Evolutionary conservation across 1,284 basidiomycete species (phyloP), one percentile per base, ranked within the genome.

Genomic region (Fomes fomentarius): DNA sequence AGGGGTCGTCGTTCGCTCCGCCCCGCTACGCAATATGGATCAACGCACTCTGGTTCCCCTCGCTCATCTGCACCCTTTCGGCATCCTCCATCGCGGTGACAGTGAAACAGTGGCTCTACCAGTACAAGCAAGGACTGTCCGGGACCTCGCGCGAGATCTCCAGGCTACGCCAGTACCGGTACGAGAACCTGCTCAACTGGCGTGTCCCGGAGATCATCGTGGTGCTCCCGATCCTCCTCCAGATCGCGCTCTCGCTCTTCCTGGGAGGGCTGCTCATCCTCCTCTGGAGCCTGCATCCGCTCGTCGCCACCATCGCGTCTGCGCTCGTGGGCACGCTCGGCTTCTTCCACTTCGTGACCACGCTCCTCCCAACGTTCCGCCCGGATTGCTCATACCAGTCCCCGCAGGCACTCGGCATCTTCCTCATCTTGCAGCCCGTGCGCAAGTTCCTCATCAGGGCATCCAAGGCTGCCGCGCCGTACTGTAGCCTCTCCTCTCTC

Each of bases 331-430:
- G 47, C 10, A 26, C 55, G 3, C 46, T 58, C 2, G 49, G 66
- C 22, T 4, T 59, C 12, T 61, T 63, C 54, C 56, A 58, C 30
- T 17, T 47, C 4, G 33, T 21, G 7, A 69, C 67, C 2, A 63
- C 57, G 2, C 45, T 68, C 22, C 50, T 66, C 11, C 66, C 67
- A 3, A 52, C 58, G 7, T 61, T 65, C 47, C 58, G 50, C 33
- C 14, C 63, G 2, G 43, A 53, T 21, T 67, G 64, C 38, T 61
- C 64, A 11, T 69, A 66, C 57, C 66, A 65, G 47, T 66, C 66
- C 4, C 67, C 67, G 1, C 66, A 68, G 50, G 56, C 67, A 2
- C 63, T 64, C 47, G 54, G 50, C 22, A 44, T 62, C 40, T 47
- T 55, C 41, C 24, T 56, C 19, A 34, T 40, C 17, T 15, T 52